Conservation (phyloP, 495 filamentous ascomycete genomes). For the Chaetomidium leptoderma region DNA sequence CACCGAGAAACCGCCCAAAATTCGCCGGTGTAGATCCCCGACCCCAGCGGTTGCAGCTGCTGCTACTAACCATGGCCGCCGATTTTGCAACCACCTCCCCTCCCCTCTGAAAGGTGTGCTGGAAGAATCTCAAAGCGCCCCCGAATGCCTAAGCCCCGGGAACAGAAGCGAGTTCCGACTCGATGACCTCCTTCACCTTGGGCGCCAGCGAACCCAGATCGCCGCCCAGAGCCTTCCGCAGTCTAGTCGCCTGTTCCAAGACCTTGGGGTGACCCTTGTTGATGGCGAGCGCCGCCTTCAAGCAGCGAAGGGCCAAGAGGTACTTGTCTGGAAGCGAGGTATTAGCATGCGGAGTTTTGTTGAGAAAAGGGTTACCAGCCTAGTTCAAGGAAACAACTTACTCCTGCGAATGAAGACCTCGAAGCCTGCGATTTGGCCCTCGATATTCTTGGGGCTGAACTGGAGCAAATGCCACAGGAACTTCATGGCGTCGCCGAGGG, state of each 20-base stretch:
- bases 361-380: not conserved
- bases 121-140: too few relatives aligned
- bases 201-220: slow-evolving; percentile 52
- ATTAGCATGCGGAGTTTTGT: slow-evolving; percentile 26
- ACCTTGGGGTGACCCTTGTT: slow-evolving; percentile 68
- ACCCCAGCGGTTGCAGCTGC: too few relatives aligned
- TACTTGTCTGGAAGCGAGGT: slow-evolving; percentile 61
- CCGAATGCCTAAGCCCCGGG: slow-evolving; percentile 7
- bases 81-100: too few relatives aligned
- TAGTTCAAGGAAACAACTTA: slow-evolving; percentile 45
- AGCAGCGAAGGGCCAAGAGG: slow-evolving; percentile 77
- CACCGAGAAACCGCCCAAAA: slow-evolving; percentile 3
- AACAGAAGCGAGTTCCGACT: slow-evolving; percentile 59
- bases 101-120: too few relatives aligned
- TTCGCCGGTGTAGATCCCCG: not conserved
- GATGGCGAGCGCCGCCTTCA: slow-evolving; percentile 66
- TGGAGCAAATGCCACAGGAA: slow-evolving; percentile 78
- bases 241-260: slow-evolving; percentile 68
- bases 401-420: slow-evolving; percentile 79
- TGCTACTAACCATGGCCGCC: too few relatives aligned
- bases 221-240: slow-evolving; percentile 60
- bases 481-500: slow-evolving; percentile 81
- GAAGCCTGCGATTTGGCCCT: slow-evolving; percentile 79
- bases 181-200: slow-evolving; percentile 61
- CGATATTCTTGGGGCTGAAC: slow-evolving; percentile 73